Evolutionary conservation across 306 rosid species (phyloP), one percentile per base, ranked within the genome.

Genomic region (Potentilla sterilis): DNA sequence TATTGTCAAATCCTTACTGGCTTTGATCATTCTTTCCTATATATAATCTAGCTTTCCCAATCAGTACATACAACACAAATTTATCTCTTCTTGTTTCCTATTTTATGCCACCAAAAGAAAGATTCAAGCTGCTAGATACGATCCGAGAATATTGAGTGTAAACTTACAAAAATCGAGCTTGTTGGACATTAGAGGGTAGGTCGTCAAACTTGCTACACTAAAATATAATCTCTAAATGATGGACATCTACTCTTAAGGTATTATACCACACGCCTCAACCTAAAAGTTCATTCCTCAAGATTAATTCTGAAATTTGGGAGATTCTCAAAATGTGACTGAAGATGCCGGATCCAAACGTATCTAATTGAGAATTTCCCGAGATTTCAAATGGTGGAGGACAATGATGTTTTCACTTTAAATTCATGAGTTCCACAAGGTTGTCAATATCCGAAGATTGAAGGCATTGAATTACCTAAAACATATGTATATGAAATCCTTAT

Each of bases 381-480:
- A n/a, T 59, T 73, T 59, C 67, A 73, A 58, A 73, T 58, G 42
- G 4, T 15, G 19, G 54, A 43, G 13, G 55, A 43, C 21, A 73
- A 73, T 9, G 32, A 59, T 28, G 67, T 73, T 7, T 28, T 55
- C 76, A 11, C 21, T 24, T 5, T 58, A 22, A 59, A 59, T 73
- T 43, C 58, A 73, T 43, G 6, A 41, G 37, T 59, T 22, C 5
- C 58, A 73, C 41, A 73, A 41, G 57, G 24, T 59, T 0, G 4
- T 73, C 69, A 73, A 28, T 44, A 18, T 24, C 42, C 22, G 44
- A 42, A 73, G 37, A 73, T 18, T 22, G 58, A 73, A 13, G 68
- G 44, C 19, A 43, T 58, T 24, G 38, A 12, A 15, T 15, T 58
- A 0, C 68, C 57, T 16, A 10, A 58, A 55, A 6, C 40, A 4